Base-by-base conservation (phyloP, 2,329 filamentous ascomycete genomes). In the Xylaria sp. region DNA sequence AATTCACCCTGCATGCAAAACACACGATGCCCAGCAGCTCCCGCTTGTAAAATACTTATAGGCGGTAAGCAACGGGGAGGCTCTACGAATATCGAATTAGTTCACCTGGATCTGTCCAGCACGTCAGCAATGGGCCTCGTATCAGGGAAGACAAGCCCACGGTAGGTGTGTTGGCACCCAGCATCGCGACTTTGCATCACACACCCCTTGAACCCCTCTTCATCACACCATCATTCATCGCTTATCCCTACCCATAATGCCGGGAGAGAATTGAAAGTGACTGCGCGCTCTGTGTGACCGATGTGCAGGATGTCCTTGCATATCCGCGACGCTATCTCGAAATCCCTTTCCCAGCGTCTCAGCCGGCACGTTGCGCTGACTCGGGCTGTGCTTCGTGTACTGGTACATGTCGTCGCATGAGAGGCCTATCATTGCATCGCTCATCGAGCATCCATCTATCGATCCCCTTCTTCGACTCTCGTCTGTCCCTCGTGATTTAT, bases 191-290 rank as follows among this genome's bases (percentile, higher is more conserved):
- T 48, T 40, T 38, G 44, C 63, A 69, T 59, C 59, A 71, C 59
- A 59, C 66, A 65, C 49, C 66, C 61, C 53, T 70, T 56, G 65
- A 64, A 65, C 60, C 64, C 67, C 69, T 60, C 70, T 58, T 67
- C 68, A 72, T 63, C 70, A 72, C 67, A 67, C 64, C 72, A 69
- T 59, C 59, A 65, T 56, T 31, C 20, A 33, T 68, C 66, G 67
- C 62, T 70, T 72, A 75, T 77, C 75, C 74, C 74, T 74, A 75
- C 73, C 75, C 74, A 76, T 72, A 73, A 71, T 67, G 70, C 72
- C 73, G 70, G 73, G 70, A 67, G 4, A 56, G 53, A 23, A 23
- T 38, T 56, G 31, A 23, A 70, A 63, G 53, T 64, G 59, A 63
- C 63, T 66, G 71, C 46, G 65, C 66, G 65, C 69, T 66, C 69